A percentile compares a stretch with the other conserved stretches of the same genome.
These are phyloP conservation scores for Castanea sativa DNA, from an alignment of 306 rosid species.

Conservation along the genomic window DNA sequence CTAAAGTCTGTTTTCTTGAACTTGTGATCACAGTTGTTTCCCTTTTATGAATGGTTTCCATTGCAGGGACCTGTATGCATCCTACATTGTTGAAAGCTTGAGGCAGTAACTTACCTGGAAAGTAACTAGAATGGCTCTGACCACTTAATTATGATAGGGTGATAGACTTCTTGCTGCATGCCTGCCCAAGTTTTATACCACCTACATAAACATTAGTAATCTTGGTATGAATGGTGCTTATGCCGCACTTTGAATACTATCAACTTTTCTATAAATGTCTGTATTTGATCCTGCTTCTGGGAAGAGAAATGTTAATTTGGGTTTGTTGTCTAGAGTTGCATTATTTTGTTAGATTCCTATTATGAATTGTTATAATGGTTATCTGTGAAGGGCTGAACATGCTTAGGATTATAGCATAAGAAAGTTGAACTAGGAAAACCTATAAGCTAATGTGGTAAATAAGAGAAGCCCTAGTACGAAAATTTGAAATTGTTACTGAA, in stretches of 20 bases:
- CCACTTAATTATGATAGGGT: conserved; percentile 12
- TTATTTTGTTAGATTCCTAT: not conserved
- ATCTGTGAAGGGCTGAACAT: too few species aligned
- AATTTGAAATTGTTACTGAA: too few species aligned
- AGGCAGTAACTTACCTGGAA: conserved; percentile 59
- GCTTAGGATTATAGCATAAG: too few species aligned
- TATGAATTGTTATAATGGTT: too few species aligned
- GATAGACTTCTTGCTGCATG: conserved; percentile 24
- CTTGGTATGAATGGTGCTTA: not conserved
- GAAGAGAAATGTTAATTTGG: not conserved
- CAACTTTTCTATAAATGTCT: not conserved
- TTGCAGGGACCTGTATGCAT: conserved; percentile 89
- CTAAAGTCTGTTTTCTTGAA: not conserved
- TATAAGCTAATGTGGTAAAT: too few species aligned
- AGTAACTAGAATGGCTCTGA: conserved; percentile 14
- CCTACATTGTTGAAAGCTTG: conserved; percentile 92
- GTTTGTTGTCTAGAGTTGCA: not conserved
- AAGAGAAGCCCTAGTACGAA: too few species aligned
- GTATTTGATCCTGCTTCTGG: not conserved
- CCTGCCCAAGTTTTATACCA: not conserved
- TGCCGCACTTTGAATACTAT: not conserved
- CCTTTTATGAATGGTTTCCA: conserved; percentile 3
- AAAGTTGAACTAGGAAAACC: too few species aligned
- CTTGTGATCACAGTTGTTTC: not conserved
- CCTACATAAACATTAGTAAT: not conserved